Evolutionary conservation across 2,329 filamentous ascomycete genomes (phyloP), one percentile per base, ranked within the genome.

Genomic region (Fusarium tricinctum): DNA sequence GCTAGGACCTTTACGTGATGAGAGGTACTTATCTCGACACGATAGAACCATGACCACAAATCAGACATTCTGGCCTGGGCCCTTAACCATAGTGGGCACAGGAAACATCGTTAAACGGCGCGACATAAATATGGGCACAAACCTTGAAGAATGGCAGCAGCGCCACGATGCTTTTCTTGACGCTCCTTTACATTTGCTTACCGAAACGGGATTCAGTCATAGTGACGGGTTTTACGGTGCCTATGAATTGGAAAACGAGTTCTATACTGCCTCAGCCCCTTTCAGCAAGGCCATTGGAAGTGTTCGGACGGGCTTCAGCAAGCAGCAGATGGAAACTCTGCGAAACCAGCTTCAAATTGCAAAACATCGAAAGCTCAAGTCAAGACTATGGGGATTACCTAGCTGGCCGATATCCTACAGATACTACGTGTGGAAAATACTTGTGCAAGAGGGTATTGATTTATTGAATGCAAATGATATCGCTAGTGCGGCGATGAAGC

Each of bases 11-110:
- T 23, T 49, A 12, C 44, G 52, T 1, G 44, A 55, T 13, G 17
- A 17, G 33, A 23, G 23, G 19, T 49, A 49, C 26, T 12, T 55
- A 9, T 26, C 52, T 33, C 33, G 52, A 8, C 52, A 55, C 7
- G 52, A 49, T 2, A 55, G 1, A 22, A 49, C 8, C 6, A 40
- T 17, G 15, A n/a, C 1, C 2, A 26, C 44, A 15, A 55, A 55
- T 4, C 52, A 49, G 44, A 19, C 44, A 13, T 40, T 49, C 32
- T 55, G 44, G 44, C 52, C 33, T 2, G 44, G 52, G 3, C 52
- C 52, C 10, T 26, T 55, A 26, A 55, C 44, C 1, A n/a, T 55
- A 10, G 44, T 55, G 2, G 52, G 52, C 2, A 49, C 52, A 9
- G 26, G 52, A 40, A 48, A 49, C 8, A 49, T 49, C 8, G 1